Conservation (phyloP, 768 basidiomycete genomes). For the Suillus cothurnatus region DNA sequence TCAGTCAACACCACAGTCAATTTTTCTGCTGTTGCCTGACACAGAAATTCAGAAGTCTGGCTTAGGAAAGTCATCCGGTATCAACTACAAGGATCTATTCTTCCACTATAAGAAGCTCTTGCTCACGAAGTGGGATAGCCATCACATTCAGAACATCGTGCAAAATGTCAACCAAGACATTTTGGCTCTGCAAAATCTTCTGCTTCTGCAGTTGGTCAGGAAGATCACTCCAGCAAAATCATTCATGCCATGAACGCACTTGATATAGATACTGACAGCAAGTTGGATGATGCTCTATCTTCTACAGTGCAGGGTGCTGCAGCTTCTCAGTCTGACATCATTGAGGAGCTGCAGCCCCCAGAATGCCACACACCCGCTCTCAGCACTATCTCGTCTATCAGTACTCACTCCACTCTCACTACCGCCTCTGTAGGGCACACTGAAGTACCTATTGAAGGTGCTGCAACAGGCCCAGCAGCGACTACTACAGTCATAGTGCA, state of each 20-base stretch:
- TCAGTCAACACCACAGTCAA: neutral
- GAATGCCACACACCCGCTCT: neutral
- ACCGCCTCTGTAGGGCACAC: neutral
- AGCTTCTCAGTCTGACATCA: neutral
- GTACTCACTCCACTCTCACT: neutral
- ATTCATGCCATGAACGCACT: neutral
- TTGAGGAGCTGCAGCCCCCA: neutral
- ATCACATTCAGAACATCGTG: neutral
- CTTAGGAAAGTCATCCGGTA: slow-evolving; percentile 1
- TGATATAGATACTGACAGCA: neutral
- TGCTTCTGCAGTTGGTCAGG: neutral
- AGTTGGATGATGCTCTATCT: neutral
- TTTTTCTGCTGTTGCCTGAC: slow-evolving; percentile 5
- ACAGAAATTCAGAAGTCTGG: neutral
- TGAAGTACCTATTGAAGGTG: neutral
- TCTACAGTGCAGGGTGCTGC: neutral
- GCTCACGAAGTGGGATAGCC: neutral
- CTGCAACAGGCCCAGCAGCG: neutral
- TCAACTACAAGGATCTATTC: slow-evolving; percentile 7
- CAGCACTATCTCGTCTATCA: neutral
- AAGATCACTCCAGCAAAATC: neutral
- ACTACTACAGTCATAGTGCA: neutral
- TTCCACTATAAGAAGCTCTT: slow-evolving; percentile 8
- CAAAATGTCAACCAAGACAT: neutral
- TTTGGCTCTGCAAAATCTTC: neutral